Base-by-base conservation (phyloP, 192 early-diverging fungal species). In the Mortierella claussenii region DNA sequence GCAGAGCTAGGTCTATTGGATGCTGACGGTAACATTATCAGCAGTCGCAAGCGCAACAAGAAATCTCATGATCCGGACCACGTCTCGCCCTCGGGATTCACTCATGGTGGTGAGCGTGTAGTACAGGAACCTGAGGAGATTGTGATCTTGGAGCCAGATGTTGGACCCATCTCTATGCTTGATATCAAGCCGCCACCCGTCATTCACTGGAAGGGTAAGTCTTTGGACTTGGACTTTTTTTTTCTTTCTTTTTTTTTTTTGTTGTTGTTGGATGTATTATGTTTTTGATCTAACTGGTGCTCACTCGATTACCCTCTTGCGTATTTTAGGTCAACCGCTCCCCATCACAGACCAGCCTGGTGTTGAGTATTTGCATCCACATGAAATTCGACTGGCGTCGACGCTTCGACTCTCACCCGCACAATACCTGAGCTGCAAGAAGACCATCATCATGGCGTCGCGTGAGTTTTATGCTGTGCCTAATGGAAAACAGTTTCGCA, bases 351-450 rank as follows among this genome's bases (percentile, higher is more conserved):
- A 71, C 32, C 78, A 80, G 43, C 78, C 71, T 34, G 78, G 79
- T 65, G 89, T 84, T 46, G 74, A 80, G 42, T 62, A 78, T 20
- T 80, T 93, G 5, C 86, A 88, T 47, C 64, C 80, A 4, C 88
- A 89, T 32, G 95, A 98, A 79, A 76, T 79, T 3, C 70, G 84
- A 18, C 89, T 91, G 60, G 93, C 94, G 48, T 89, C 88, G 17
- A 91, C 89, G 6, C 85, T 98, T 54, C 89, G 96, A 30, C 84
- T 98, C 17, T 83, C 88, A 3, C 95, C 95, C 7, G 87, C 88
- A 24, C 90, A 92, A 75, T 98, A 96, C 73, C 83, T 98, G 10
- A 80, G 86, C 20, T 93, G 94, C 63, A 96, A 96, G 76, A 75
- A 84, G 20, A 90, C 88, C 23, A 82, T 98, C 59, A 86, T 98